Evolutionary conservation across 1,139 yeast species (phyloP).

Genomic region (Saccharomyces pastorianus): DNA sequence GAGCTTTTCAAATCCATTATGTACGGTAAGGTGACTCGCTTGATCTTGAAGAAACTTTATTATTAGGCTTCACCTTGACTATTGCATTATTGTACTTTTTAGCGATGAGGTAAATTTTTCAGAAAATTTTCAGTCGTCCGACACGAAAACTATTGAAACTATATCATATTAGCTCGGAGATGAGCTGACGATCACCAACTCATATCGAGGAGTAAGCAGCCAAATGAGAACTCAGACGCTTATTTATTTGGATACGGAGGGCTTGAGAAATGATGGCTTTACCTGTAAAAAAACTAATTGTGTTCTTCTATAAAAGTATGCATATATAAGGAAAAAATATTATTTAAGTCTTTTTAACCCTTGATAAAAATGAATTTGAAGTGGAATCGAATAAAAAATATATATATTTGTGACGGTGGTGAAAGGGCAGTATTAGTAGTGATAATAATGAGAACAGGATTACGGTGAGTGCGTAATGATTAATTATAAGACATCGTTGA

Average conservation of each 20-base stretch:
- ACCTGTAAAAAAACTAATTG: not conserved
- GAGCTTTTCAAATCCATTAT: constrained; percentile 33
- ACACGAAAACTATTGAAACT: constrained; percentile 1
- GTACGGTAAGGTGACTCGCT: constrained; percentile 6
- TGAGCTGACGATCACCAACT: not conserved
- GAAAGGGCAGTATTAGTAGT: not conserved
- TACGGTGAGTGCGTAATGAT: not conserved
- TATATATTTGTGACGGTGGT: too few species aligned
- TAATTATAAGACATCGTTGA: constrained; percentile 22
- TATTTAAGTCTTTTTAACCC: not conserved
- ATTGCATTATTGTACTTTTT: not conserved
- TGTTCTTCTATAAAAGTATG: not conserved
- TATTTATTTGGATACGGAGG: too few species aligned
- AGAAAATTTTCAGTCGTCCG: constrained; percentile 14
- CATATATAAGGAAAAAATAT: not conserved
- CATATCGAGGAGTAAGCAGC: not conserved
- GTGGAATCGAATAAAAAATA: not conserved
- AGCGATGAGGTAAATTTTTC: constrained; percentile 12
- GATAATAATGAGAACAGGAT: not conserved
- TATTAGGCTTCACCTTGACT: not conserved
- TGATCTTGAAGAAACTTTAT: not conserved
- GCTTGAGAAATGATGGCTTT: not conserved
- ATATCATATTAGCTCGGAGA: not conserved
- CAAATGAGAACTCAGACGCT: too few species aligned
- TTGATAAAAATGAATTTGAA: not conserved